These are phyloP conservation scores for Triticum urartu DNA, from an alignment of 176 grass and related monocot species.

Conservation along the genomic window DNA sequence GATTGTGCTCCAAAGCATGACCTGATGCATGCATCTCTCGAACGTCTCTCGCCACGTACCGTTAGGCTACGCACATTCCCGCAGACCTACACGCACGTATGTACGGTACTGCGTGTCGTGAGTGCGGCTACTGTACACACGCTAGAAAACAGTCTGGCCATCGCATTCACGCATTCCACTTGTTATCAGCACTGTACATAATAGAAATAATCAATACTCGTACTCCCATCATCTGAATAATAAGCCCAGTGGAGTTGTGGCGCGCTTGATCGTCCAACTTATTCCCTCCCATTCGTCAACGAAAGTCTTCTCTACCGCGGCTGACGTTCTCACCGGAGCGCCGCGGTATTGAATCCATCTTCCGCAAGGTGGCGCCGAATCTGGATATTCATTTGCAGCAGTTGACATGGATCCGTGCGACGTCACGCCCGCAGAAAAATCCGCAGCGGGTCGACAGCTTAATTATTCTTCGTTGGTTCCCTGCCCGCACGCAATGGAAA, in stretches of 20 bases:
- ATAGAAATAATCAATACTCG: background rate
- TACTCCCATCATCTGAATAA: background rate
- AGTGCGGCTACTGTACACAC: background rate
- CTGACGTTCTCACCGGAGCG: background rate
- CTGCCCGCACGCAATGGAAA: background rate
- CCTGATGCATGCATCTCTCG: background rate
- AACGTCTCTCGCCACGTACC: background rate
- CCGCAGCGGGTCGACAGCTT: background rate
- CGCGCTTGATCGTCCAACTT: background rate
- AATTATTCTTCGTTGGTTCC: background rate
- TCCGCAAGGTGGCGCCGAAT: background rate
- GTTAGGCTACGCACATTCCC: background rate
- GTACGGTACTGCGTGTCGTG: background rate
- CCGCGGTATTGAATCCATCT: background rate
- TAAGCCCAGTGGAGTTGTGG: background rate
- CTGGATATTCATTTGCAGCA: background rate
- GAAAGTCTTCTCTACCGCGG: background rate
- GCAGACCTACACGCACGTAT: background rate
- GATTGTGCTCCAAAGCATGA: background rate
- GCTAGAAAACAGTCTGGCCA: background rate
- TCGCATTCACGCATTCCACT: background rate
- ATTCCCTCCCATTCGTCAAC: conserved; percentile 16
- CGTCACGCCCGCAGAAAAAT: background rate
- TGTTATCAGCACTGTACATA: background rate
- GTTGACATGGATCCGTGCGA: background rate